Base-by-base conservation (phyloP, 192 early-diverging fungal species). In the Podila epicladia region DNA sequence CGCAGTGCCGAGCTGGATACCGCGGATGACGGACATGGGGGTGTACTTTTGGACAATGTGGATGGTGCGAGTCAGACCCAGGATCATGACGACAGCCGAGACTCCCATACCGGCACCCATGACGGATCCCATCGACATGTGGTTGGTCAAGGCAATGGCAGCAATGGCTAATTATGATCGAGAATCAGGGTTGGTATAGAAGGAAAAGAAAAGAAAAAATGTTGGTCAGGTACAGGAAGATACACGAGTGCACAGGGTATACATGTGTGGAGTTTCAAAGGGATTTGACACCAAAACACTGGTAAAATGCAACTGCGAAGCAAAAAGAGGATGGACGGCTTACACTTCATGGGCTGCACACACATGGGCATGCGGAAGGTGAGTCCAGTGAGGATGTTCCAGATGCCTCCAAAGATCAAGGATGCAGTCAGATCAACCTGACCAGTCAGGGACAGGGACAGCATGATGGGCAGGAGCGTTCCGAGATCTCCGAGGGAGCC, bases 331-430 rank as follows among this genome's bases (percentile, higher is more conserved):
- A 53, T 58, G 32, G 57, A 37, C 3, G 8, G 58, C 86, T 74
- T 86, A 90, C 90, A 90, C 85, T 95, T 97, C 96, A 96, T 97
- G 50, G 95, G 95, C 79, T 97, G 95, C 29, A 97, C 95, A 75
- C 94, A 94, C 85, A 97, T 94, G 31, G 95, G 95, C 33, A 95
- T 89, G 59, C 91, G 89, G 71, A 92, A 96, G 49, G 89, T 74
- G 13, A 94, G 67, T 22, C 95, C 96, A 0, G 92, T 91, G 51
- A 92, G 31, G 57, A 97, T 95, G 66, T 96, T 96, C 93, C 91
- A 97, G 29, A 95, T 73, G 22, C 96, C 96, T 64, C 94, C 94
- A 86, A 95, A 95, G 77, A 95, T 89, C 65, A 97, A 80, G 29
- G 94, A 93, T 28, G 93, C 77, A 4, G 94, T 91, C 58, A 97